A percentile compares a stretch with the other conserved stretches of the same genome.
Conservation (phyloP, 2,329 filamentous ascomycete genomes). For the Colletotrichum camelliae region DNA sequence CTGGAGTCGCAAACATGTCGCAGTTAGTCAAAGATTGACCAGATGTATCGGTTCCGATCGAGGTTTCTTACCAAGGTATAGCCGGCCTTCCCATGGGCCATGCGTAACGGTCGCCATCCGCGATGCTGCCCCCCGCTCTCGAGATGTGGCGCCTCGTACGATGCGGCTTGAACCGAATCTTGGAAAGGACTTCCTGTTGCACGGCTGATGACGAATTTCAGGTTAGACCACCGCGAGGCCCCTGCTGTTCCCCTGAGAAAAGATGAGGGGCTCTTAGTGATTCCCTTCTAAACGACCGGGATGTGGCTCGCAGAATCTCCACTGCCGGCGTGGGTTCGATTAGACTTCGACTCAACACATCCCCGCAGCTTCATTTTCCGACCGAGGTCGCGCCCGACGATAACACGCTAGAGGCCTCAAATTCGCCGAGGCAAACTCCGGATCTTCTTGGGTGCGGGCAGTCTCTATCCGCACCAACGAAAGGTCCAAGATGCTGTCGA, state of each 20-base stretch:
- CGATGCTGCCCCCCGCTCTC: background rate
- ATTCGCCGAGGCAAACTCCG: slow-evolving; percentile 6
- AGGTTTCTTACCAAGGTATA: background rate
- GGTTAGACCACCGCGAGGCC: slow-evolving; percentile 10
- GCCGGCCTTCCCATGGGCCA: background rate
- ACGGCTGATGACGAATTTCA: background rate
- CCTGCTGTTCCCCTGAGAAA: background rate
- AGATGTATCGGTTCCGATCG: background rate
- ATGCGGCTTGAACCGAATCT: background rate
- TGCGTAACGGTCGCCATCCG: background rate
- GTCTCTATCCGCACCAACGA: background rate
- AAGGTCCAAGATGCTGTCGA: background rate
- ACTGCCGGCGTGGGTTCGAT: background rate
- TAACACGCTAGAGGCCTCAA: background rate
- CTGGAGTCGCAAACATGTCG: background rate
- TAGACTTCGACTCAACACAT: slow-evolving; percentile 4
- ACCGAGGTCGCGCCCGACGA: background rate
- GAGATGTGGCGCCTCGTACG: slow-evolving; percentile 10
- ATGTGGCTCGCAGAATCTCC: background rate
- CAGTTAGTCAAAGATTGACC: background rate
- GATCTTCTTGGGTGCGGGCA: background rate
- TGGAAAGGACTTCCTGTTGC: background rate
- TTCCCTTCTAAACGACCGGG: background rate
- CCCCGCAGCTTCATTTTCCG: slow-evolving; percentile 17
- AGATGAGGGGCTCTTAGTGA: background rate